Percentiles rank a stretch among this genome's conserved stretches.
Evolutionary conservation across 1,284 basidiomycete genomes (phyloP).

Genomic region (Leccinum fallax): DNA sequence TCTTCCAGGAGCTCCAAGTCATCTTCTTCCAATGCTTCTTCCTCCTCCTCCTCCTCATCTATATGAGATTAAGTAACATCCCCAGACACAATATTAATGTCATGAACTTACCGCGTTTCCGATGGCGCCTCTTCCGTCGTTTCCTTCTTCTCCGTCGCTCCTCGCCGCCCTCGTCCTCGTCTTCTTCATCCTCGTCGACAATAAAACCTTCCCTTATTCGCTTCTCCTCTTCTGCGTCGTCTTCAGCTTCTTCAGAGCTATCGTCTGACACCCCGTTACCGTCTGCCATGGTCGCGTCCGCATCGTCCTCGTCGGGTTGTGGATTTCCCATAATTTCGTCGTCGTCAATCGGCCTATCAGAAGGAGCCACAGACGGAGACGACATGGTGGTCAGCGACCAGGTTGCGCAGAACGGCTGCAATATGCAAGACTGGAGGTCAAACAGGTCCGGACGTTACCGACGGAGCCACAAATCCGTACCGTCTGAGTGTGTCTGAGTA

Average conservation of each 20-base stretch:
- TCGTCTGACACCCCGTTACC: conserved; percentile 60
- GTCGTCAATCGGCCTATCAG: conserved; percentile 38
- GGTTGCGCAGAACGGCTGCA: not conserved
- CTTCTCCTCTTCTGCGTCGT: conserved; percentile 79
- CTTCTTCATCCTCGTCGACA: conserved; percentile 80
- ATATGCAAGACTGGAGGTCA: conserved; percentile 9
- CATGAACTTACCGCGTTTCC: conserved; percentile 49
- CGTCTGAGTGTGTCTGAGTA: not conserved
- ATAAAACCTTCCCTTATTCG: conserved; percentile 82
- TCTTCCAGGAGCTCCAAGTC: conserved; percentile 94
- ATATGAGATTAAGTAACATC: conserved; percentile 17
- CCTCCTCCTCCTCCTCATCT: conserved; percentile 40
- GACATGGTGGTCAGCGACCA: conserved; percentile 50
- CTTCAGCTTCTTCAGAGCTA: conserved; percentile 84
- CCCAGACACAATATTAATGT: conserved; percentile 1
- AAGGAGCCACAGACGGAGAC: conserved; percentile 44
- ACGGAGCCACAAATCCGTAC: conserved; percentile 27
- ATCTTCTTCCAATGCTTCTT: conserved; percentile 90
- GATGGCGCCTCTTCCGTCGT: conserved; percentile 69
- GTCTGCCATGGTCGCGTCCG: conserved; percentile 53
- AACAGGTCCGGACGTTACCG: conserved; percentile 26
- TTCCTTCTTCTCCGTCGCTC: conserved; percentile 59
- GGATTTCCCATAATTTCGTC: conserved; percentile 63
- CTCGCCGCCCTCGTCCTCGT: conserved; percentile 62
- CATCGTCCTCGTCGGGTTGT: conserved; percentile 52